A percentile compares a stretch with the other conserved stretches of the same genome.
Evolutionary conservation across 805 yeast genomes (phyloP).

Genomic region (Saccharomycopsis amapae): DNA sequence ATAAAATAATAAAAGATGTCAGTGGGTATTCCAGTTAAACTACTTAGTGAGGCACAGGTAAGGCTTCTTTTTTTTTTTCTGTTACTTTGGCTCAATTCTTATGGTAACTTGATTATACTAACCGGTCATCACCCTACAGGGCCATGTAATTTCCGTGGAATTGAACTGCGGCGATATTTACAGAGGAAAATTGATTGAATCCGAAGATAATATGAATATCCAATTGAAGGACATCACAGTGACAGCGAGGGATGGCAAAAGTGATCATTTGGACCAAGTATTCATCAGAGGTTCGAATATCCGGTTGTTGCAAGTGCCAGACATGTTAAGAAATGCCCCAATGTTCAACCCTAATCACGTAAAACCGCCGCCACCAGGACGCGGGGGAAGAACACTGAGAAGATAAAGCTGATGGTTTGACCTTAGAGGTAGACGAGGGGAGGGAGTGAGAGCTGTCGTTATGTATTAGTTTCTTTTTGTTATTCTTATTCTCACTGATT

Average conservation of each 20-base stretch:
- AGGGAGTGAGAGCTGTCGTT: too few species aligned
- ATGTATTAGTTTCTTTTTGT: too few species aligned
- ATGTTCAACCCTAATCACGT: constrained; percentile 54
- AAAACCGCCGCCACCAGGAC: constrained; percentile 65
- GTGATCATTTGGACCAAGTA: constrained; percentile 72
- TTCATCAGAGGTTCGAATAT: constrained; percentile 90
- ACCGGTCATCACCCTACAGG: constrained; percentile 34
- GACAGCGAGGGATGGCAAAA: constrained; percentile 69
- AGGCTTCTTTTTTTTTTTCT: constrained; percentile 21
- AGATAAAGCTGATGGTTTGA: too few species aligned
- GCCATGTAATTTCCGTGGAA: constrained; percentile 80
- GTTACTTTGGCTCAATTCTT: background rate
- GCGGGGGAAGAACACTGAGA: constrained; percentile 46
- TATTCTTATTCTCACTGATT: too few species aligned
- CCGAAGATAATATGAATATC: constrained; percentile 93
- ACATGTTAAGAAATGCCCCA: constrained; percentile 82
- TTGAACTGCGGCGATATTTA: constrained; percentile 80
- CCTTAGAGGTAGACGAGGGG: too few species aligned
- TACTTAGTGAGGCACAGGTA: constrained; percentile 74
- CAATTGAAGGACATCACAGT: constrained; percentile 76
- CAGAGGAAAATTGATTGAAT: constrained; percentile 77
- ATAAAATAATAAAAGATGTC: too few species aligned
- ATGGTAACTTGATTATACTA: background rate
- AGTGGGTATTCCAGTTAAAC: constrained; percentile 75
- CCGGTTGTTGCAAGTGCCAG: constrained; percentile 80